Percentiles rank a stretch among this genome's conserved stretches.
These are phyloP conservation scores for Bolboschoenoplectus hybrid DNA, from an alignment of 202 grass and related monocot genomes.

Conservation along the genomic window DNA sequence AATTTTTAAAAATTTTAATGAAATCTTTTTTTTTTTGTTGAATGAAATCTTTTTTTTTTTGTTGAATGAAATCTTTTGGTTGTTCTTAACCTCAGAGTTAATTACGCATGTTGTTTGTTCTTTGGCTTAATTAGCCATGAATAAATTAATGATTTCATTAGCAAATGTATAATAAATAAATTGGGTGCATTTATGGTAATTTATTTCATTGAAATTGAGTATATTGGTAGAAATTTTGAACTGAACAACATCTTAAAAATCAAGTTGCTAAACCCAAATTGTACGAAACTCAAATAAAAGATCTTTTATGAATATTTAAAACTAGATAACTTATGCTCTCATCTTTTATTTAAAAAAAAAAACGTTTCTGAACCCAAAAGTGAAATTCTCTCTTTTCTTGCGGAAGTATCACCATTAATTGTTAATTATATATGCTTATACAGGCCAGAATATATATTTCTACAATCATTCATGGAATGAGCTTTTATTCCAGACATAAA, in stretches of 20 bases:
- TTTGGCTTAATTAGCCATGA: not conserved
- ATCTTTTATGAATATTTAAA: too few species aligned
- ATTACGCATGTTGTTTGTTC: slow-evolving; percentile 8
- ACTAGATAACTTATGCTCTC: too few species aligned
- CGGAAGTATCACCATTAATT: too few species aligned
- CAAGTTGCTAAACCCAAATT: not conserved
- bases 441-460: not conserved
- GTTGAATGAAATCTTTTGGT: not conserved
- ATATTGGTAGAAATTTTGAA: not conserved
- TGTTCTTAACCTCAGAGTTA: not conserved
- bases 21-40: not conserved
- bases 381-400: too few species aligned
- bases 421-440: not conserved
- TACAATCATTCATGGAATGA: not conserved
- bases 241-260: not conserved
- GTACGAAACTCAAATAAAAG: not conserved
- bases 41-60: not conserved
- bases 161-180: not conserved
- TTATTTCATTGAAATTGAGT: not conserved
- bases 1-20: not conserved
- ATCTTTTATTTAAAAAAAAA: too few species aligned
- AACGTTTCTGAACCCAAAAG: too few species aligned
- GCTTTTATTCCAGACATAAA: not conserved
- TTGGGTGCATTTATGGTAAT: slow-evolving; percentile 15
- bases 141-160: not conserved